Evolutionary conservation across 257 asterid genomes (phyloP).

Genomic region (Scutellaria barbata): DNA sequence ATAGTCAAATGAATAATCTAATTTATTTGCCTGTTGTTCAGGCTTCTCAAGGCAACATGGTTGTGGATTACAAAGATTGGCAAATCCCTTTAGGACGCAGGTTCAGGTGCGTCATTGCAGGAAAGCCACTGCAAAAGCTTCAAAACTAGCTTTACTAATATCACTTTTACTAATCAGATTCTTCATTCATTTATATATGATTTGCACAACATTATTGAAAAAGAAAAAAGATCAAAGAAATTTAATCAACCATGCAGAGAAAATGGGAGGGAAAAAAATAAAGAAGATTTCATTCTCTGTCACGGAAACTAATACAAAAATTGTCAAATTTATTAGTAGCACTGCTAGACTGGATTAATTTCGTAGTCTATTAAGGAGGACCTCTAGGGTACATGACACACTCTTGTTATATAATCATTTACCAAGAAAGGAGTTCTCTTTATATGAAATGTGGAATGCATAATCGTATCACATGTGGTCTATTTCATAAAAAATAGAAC

Average conservation of each 20-base stretch:
- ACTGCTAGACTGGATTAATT: no score
- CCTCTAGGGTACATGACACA: no score
- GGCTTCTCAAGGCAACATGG: conserved; percentile 82
- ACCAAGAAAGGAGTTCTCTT: neutral
- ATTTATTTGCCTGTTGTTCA: conserved; percentile 37
- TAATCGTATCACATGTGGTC: neutral
- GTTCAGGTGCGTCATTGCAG: conserved; percentile 70
- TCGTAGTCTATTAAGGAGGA: no score
- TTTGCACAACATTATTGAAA: no score
- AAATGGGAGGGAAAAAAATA: neutral
- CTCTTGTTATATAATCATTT: neutral
- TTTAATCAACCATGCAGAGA: neutral
- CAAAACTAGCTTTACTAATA: neutral
- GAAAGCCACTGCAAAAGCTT: neutral
- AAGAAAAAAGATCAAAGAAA: neutral
- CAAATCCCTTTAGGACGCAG: conserved; percentile 98
- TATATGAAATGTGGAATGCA: neutral
- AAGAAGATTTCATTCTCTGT: neutral
- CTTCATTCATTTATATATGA: no score
- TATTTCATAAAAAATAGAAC: neutral
- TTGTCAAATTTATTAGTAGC: no score
- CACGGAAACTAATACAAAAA: no score
- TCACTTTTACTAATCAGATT: conserved; percentile 3
- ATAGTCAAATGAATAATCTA: conserved; percentile 17
- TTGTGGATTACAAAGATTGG: conserved; percentile 99